phyloP scores from a whole-genome alignment of 306 rosid species.

The Prunus fruticosa region DNA sequence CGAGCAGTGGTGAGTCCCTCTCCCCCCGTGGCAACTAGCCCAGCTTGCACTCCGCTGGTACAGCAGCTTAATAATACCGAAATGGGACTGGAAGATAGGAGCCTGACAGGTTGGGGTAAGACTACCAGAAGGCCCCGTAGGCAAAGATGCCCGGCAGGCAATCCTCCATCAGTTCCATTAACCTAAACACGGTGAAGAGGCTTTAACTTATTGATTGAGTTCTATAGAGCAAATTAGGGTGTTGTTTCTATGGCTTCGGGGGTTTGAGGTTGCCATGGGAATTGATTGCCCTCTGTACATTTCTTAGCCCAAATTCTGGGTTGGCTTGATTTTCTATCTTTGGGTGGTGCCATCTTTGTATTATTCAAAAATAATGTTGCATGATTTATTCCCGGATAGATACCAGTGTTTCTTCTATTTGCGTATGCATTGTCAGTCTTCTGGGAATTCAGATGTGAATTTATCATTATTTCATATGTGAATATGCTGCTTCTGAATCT shows the following conservation, averaged over 20 bases:
- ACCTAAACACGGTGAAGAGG: conserved; percentile 52
- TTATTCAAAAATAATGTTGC: conserved; percentile 77
- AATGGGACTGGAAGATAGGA: conserved; percentile 80
- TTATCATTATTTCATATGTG: conserved; percentile 5
- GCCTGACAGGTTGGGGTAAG: conserved; percentile 96
- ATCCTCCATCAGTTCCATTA: conserved; percentile 57
- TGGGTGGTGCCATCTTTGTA: conserved; percentile 62
- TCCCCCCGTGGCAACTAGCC: conserved; percentile 35
- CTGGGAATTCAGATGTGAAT: conserved; percentile 1
- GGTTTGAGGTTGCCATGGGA: conserved; percentile 41
- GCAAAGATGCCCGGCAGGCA: conserved; percentile 83
- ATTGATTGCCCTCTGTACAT: conserved; percentile 63
- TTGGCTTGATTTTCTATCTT: conserved; percentile 64
- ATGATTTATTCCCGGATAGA: conserved; percentile 71
- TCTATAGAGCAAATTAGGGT: conserved; percentile 55
- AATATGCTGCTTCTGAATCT: neutral
- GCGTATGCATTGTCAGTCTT: conserved; percentile 9
- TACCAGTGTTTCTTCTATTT: conserved; percentile 33
- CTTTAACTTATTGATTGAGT: conserved; percentile 49
- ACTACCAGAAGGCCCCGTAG: conserved; percentile 95
- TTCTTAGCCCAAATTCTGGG: conserved; percentile 53
- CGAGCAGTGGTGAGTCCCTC: conserved; percentile 48
- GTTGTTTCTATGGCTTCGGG: conserved; percentile 43
- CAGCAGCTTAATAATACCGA: conserved; percentile 66
- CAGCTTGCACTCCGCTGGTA: conserved; percentile 46